phyloP scores from a whole-genome alignment of 306 rosid genomes.

The Hippophae gyantsensis region DNA sequence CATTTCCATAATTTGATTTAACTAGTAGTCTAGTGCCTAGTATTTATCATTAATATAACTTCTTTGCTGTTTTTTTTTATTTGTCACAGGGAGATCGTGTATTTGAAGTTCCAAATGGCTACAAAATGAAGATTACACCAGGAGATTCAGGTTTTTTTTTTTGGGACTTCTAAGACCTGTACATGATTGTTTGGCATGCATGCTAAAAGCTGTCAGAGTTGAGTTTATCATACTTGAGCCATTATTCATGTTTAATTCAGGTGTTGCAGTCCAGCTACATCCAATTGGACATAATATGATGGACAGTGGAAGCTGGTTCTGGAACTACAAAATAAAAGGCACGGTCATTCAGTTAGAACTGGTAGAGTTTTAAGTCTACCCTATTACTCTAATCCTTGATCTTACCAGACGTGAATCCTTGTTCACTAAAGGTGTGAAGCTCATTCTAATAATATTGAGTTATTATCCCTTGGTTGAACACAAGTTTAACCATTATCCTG shows the following conservation, averaged over 20 bases:
- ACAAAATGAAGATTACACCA: conserved; percentile 52
- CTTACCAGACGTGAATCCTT: conserved; percentile 57
- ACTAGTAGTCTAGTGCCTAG: too few relatives aligned
- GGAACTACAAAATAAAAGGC: conserved; percentile 67
- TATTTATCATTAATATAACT: too few relatives aligned
- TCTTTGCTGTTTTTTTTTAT: conserved; percentile 15
- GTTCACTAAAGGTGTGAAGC: conserved; percentile 57
- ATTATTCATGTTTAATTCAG: conserved; percentile 22
- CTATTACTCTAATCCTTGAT: neutral
- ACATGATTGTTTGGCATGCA: too few relatives aligned
- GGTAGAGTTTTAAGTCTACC: conserved; percentile 36
- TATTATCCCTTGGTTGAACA: conserved; percentile 47
- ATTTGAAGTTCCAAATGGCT: conserved; percentile 84
- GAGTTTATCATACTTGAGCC: too few relatives aligned
- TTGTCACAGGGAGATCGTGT: conserved; percentile 69
- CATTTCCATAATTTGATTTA: too few relatives aligned
- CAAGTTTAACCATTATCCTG: conserved; percentile 39
- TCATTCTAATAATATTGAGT: conserved; percentile 10
- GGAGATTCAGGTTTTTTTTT: conserved; percentile 42
- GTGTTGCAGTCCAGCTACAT: conserved; percentile 37
- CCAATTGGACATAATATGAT: conserved; percentile 46
- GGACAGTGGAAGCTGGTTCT: conserved; percentile 84
- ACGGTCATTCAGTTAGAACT: conserved; percentile 56
- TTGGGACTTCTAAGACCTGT: too few relatives aligned
- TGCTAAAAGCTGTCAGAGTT: too few relatives aligned